Base-by-base conservation (phyloP, 2,329 filamentous ascomycete genomes). In the Endoconidiophora laricicola region DNA sequence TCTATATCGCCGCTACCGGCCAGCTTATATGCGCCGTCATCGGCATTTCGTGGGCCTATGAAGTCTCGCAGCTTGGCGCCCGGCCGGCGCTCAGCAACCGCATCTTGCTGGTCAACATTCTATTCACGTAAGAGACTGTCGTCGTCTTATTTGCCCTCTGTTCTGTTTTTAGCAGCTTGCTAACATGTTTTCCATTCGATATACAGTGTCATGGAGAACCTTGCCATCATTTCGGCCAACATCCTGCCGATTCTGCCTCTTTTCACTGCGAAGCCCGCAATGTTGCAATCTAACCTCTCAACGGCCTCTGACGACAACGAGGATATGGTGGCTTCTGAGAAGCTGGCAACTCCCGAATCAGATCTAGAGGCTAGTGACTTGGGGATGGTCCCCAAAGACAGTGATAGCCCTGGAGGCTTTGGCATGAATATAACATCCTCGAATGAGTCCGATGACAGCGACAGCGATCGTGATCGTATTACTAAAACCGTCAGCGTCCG, bases 201-300 rank as follows among this genome's bases (percentile, higher is more conserved):
- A 12, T 33, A 7, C 41, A 63, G 61, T 4, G 57, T 66, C 9
- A 61, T 65, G 47, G 61, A 64, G 49, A 67, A 65, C 56, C 44
- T 65, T n/a, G 59, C 60, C 50, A 62, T 67, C 23, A 53, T 64
- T 7, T 58, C 63, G 6, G 60, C 64, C 37, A 66, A 66, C 54
- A 56, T 65, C 10, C 56, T 66, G 1, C 60, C 61, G 22, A 56
- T 65, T 23, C 58, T 61, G 2, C 56, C 62, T 2, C 57, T 65
- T 26, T 62, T 61, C 39, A 20, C 46, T 6, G 45, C 53, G 37
- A 22, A 12, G 12, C 44, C 29, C 33, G 38, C 18, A 24, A 20
- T 26, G 29, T 44, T 5, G 37, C 48, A 10, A 41, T 42, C 23
- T 41, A 40, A 18, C 40, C 40, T 14, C 46, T 46, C 2, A 9